Conservation (phyloP, 225 moss, liverwort and hornwort genomes). For the Bryoerythrophyllum caledonicum region DNA sequence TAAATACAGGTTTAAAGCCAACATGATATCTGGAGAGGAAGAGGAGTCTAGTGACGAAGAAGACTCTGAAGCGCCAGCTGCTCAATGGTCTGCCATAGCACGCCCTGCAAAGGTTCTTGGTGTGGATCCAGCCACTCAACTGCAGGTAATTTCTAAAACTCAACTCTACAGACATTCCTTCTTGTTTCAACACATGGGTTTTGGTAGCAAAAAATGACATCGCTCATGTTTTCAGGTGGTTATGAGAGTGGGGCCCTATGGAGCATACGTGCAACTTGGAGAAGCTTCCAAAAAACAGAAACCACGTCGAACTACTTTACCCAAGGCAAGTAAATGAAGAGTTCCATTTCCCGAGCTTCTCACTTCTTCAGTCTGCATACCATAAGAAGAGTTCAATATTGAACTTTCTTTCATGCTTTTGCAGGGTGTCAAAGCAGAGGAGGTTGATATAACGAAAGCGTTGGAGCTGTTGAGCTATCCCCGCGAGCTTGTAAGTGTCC, state of each 20-base stretch:
- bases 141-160: slow-evolving; percentile 34
- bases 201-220: slow-evolving; percentile 9
- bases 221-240: slow-evolving; percentile 44
- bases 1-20: slow-evolving; percentile 74
- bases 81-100: slow-evolving; percentile 43
- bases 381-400: neutral
- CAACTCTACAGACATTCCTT: neutral
- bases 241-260: slow-evolving; percentile 84
- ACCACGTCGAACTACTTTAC: slow-evolving; percentile 80
- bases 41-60: slow-evolving; percentile 69
- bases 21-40: slow-evolving; percentile 55
- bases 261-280: slow-evolving; percentile 86
- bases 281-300: slow-evolving; percentile 73
- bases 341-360: slow-evolving; percentile 8
- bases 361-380: neutral
- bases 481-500: slow-evolving; percentile 48
- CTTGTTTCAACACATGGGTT: neutral
- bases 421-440: slow-evolving; percentile 49
- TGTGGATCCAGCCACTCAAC: slow-evolving; percentile 57
- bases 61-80: slow-evolving; percentile 23
- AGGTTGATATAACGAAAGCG: slow-evolving; percentile 46
- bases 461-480: slow-evolving; percentile 60
- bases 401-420: neutral
- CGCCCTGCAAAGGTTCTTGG: slow-evolving; percentile 61
- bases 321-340: slow-evolving; percentile 53